Base-by-base conservation (phyloP, 2,329 filamentous ascomycete genomes). In the Sporothrix sp. region DNA sequence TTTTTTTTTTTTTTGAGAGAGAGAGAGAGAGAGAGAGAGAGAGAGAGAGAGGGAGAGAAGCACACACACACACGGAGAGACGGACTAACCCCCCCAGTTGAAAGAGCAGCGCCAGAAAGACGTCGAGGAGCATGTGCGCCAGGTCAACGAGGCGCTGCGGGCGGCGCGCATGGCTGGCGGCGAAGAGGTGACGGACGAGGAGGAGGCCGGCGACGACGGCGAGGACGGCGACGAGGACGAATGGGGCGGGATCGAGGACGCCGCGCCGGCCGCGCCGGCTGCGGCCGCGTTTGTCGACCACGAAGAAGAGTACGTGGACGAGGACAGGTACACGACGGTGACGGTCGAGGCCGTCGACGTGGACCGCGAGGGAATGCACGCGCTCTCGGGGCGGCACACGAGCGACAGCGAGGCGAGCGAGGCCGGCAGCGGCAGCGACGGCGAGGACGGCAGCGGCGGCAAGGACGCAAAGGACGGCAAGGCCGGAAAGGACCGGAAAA, bases 221-320 rank as follows among this genome's bases (percentile, higher is more conserved):
- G 42, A 52, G 4, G 62, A 66, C 18, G 68, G 69, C 2, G 71
- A 76, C 13, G 77, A 81, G 11, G 42, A 52, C 36, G 50, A 52
- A 59, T 89, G 84, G 81, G 73, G 73, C 47, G 86, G 84, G 1
- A 74, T 89, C 48, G 70, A 74, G 18, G 81, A 84, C 42, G 50
- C 57, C 18, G n/a, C 32, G 14, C 67, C 68, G 16, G 67, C 65
- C 30, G 60, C 57, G 38, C 58, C 56, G 16, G 67, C 65, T 28
- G 60, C 57, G 38, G 58, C 56, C 47, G 65, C 74, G 35, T 74
- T 80, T 20, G 68, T 93, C 39, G 82, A 94, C 63, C 82, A 87
- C 58, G 86, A 95, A 64, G 89, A 91, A 58, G 89, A 97, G 66
- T 98, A 96, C 68, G 79, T 96, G 57, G 93, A 98, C 65, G 93